These are phyloP conservation scores for Vaccinium macrocarpon DNA, from an alignment of 148 eudicot genomes.

Conservation along the genomic window DNA sequence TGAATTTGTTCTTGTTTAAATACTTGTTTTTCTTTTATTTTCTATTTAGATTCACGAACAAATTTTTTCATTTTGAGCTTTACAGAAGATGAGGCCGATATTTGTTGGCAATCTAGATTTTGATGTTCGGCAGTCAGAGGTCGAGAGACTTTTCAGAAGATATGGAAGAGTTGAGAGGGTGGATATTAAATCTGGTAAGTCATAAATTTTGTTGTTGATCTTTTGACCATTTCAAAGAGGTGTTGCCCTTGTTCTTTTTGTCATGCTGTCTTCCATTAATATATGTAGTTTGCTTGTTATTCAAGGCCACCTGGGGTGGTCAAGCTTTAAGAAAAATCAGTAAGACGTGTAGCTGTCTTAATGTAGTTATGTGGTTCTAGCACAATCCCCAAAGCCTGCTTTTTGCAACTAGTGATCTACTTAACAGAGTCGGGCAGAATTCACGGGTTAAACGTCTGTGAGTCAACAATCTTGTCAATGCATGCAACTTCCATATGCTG, in stretches of 20 bases:
- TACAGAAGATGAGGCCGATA: constrained; percentile 57
- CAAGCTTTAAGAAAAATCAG: neutral
- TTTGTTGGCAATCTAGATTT: constrained; percentile 80
- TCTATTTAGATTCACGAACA: neutral
- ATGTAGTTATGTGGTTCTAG: neutral
- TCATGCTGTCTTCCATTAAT: neutral
- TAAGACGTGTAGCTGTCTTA: neutral
- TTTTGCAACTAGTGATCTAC: neutral
- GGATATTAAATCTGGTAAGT: constrained; percentile 85
- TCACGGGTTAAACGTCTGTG: neutral
- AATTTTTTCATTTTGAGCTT: neutral
- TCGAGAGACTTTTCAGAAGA: constrained; percentile 77
- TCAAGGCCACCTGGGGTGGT: neutral
- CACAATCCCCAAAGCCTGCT: neutral
- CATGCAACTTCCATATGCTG: neutral
- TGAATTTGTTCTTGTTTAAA: neutral
- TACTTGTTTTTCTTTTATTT: neutral
- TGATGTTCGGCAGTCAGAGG: constrained; percentile 80
- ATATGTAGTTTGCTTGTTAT: neutral
- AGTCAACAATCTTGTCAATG: neutral
- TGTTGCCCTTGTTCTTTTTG: neutral
- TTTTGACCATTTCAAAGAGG: neutral
- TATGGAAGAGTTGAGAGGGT: constrained; percentile 84
- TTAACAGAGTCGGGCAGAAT: neutral
- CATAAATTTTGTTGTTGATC: neutral